phyloP scores from a whole-genome alignment of 495 filamentous ascomycete genomes.

The Lineolata rhizophorae region DNA sequence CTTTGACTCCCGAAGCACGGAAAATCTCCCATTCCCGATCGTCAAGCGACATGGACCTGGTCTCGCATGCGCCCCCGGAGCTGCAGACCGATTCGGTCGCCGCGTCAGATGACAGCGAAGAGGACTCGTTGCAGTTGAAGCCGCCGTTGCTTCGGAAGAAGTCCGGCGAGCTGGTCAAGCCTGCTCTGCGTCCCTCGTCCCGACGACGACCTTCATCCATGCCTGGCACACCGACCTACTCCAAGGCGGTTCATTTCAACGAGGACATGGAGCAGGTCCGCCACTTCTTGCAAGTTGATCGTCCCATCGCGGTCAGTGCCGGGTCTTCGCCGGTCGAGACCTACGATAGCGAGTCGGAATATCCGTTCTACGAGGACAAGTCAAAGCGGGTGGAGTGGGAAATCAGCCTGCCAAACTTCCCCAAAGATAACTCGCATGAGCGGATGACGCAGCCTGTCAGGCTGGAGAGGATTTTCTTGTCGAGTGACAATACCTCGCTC shows the following conservation, averaged over 20 bases:
- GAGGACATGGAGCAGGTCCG: constrained; percentile 83
- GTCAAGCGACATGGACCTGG: constrained; percentile 42
- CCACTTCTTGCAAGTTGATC: constrained; percentile 83
- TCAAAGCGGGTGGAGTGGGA: constrained; percentile 55
- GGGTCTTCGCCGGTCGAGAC: constrained; percentile 82
- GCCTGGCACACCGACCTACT: constrained; percentile 89
- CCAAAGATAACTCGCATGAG: constrained; percentile 38
- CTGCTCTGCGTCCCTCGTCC: constrained; percentile 60
- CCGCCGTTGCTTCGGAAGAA: constrained; percentile 91
- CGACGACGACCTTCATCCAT: constrained; percentile 77
- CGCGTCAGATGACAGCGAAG: constrained; percentile 25
- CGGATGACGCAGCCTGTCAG: constrained; percentile 43
- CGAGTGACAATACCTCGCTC: constrained; percentile 62
- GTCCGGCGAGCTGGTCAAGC: constrained; percentile 88
- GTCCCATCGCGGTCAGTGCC: constrained; percentile 83
- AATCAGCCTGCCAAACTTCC: constrained; percentile 65
- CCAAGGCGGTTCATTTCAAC: constrained; percentile 92
- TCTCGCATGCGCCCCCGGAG: constrained; percentile 6
- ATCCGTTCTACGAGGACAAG: constrained; percentile 54
- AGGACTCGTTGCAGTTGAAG: constrained; percentile 32
- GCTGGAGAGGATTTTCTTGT: constrained; percentile 69
- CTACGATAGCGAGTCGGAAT: constrained; percentile 64
- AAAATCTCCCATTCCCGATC: constrained; percentile 65
- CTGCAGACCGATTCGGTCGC: not conserved
- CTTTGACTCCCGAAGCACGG: constrained; percentile 32